These are phyloP conservation scores for Myriangium duriaei DNA, from an alignment of 2,329 filamentous ascomycete species.

Conservation along the genomic window DNA sequence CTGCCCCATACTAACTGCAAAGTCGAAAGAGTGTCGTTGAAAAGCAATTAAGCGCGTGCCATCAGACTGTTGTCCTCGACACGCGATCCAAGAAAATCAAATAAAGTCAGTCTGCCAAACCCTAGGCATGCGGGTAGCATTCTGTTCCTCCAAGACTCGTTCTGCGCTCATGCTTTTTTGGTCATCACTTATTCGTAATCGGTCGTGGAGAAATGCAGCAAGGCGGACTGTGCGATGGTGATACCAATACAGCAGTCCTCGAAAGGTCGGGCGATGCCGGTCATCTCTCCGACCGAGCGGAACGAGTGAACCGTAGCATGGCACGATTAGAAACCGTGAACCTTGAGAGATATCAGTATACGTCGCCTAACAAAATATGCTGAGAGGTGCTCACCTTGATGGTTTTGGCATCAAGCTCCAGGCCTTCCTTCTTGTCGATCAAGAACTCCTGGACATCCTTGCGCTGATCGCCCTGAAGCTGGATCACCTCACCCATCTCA, in stretches of 20 bases:
- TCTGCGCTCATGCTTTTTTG: constrained; percentile 5
- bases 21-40: constrained; percentile 1
- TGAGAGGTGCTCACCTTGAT: constrained; percentile 58
- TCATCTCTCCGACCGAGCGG: constrained; percentile 12
- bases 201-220: constrained; percentile 13
- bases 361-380: not conserved
- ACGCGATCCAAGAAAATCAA: not conserved
- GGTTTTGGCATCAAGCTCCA: constrained; percentile 89
- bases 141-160: not conserved
- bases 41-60: not conserved
- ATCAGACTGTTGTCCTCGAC: constrained; percentile 1
- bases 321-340: constrained; percentile 51
- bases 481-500: constrained; percentile 98
- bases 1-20: constrained; percentile 8
- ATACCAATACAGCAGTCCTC: constrained; percentile 3
- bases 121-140: not conserved
- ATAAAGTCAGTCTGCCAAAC: not conserved
- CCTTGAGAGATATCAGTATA: constrained; percentile 21
- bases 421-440: constrained; percentile 85
- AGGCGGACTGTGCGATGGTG: constrained; percentile 1
- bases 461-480: constrained; percentile 98
- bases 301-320: constrained; percentile 22
- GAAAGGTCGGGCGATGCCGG: constrained; percentile 8
- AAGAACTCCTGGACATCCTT: constrained; percentile 98
- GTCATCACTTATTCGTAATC: constrained; percentile 18